Conservation (phyloP, 495 filamentous ascomycete species). For the Aspergillus nidulans region DNA sequence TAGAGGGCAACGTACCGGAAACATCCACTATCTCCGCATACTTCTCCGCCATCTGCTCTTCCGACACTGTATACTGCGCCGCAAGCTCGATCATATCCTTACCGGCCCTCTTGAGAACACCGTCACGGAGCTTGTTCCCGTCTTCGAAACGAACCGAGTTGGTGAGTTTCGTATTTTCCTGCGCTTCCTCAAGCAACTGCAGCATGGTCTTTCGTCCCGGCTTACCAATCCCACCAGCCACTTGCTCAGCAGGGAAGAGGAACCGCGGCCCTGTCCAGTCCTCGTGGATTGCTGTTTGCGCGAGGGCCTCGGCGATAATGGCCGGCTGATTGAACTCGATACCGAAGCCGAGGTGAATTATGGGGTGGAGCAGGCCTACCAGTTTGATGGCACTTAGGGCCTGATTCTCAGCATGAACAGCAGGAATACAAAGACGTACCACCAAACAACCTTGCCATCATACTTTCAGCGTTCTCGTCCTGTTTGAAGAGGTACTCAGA, state of each 20-base stretch:
- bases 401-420: too few species aligned
- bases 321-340: slow-evolving; percentile 77
- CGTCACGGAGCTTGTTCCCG: slow-evolving; percentile 61
- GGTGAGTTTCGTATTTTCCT: slow-evolving; percentile 49
- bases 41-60: slow-evolving; percentile 58
- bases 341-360: slow-evolving; percentile 83
- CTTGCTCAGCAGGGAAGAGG: slow-evolving; percentile 52
- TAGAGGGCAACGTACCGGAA: slow-evolving; percentile 33
- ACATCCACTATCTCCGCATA: slow-evolving; percentile 74
- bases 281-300: slow-evolving; percentile 64
- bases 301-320: slow-evolving; percentile 75
- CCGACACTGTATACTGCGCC: slow-evolving; percentile 53
- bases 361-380: slow-evolving; percentile 67
- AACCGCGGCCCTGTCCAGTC: slow-evolving; percentile 43
- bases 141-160: slow-evolving; percentile 48
- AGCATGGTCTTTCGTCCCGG: slow-evolving; percentile 46
- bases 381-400: too few species aligned
- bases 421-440: slow-evolving; percentile 35
- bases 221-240: slow-evolving; percentile 30
- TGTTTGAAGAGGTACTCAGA: slow-evolving; percentile 61
- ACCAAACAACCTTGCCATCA: slow-evolving; percentile 55
- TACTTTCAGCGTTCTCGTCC: slow-evolving; percentile 55
- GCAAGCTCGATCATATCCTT: slow-evolving; percentile 60
- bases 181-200: slow-evolving; percentile 56
- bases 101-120: slow-evolving; percentile 56